phyloP scores from a whole-genome alignment of 257 asterid species.

The Rhazya stricta region DNA sequence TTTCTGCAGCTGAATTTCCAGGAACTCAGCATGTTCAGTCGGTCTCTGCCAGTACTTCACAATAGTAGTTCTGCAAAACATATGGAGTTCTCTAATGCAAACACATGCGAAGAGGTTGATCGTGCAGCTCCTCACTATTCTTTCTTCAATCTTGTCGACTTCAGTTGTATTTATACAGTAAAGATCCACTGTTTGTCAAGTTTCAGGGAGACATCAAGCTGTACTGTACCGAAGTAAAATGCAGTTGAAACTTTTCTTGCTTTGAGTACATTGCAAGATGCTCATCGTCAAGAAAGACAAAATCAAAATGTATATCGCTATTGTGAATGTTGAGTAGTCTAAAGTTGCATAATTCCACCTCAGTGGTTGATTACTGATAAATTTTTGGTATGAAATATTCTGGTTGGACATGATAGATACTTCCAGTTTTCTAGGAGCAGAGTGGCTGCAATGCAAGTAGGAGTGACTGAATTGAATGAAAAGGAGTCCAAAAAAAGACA shows the following conservation, averaged over 20 bases:
- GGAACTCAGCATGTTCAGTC: constrained; percentile 15
- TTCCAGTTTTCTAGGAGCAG: no score
- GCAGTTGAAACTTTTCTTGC: neutral
- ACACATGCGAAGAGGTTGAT: constrained; percentile 6
- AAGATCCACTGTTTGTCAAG: neutral
- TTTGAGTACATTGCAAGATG: neutral
- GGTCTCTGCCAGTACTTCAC: constrained; percentile 19
- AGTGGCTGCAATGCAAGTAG: no score
- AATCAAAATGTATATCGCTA: neutral
- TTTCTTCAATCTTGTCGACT: neutral
- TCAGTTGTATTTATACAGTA: neutral
- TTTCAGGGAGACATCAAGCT: neutral
- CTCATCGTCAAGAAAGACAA: neutral
- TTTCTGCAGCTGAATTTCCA: constrained; percentile 23
- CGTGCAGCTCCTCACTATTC: neutral
- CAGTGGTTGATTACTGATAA: no score
- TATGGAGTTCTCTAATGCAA: constrained; percentile 18
- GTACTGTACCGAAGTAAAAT: neutral
- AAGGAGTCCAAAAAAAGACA: no score
- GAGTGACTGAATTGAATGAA: no score
- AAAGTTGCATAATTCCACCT: neutral
- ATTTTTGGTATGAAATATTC: no score
- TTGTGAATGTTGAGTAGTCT: neutral
- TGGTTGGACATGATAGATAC: no score
- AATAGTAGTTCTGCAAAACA: constrained; percentile 14